phyloP scores from a whole-genome alignment of 345 rosid species.

The Linum trigynum region DNA sequence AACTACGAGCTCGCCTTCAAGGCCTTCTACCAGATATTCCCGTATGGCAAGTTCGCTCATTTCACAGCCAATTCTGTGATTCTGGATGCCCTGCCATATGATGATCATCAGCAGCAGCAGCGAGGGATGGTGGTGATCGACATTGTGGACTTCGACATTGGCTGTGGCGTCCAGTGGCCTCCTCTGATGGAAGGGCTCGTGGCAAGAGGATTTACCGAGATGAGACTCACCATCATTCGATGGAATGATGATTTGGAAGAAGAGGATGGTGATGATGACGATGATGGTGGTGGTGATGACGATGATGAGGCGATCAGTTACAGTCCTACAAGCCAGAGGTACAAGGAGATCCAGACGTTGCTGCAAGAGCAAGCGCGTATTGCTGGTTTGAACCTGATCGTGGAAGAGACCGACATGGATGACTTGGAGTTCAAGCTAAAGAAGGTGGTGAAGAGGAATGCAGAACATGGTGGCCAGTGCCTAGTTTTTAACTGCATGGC shows the following conservation, averaged over 20 bases:
- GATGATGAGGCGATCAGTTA: constrained; percentile 12
- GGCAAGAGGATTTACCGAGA: constrained; percentile 7
- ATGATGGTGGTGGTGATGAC: background rate
- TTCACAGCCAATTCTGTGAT: constrained; percentile 36
- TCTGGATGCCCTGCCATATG: constrained; percentile 25
- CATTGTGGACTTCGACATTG: constrained; percentile 32
- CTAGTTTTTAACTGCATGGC: constrained; percentile 36
- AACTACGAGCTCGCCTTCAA: constrained; percentile 25
- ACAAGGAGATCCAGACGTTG: constrained; percentile 13
- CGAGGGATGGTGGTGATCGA: constrained; percentile 6
- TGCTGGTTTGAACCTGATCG: constrained; percentile 23
- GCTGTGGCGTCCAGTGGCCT: constrained; percentile 38
- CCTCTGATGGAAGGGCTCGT: constrained; percentile 26
- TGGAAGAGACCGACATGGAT: constrained; percentile 24
- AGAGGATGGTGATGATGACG: background rate
- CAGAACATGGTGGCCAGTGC: constrained; percentile 16
- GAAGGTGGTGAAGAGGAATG: constrained; percentile 2
- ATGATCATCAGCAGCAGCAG: background rate
- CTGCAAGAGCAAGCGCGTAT: constrained; percentile 14
- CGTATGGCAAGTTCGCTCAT: constrained; percentile 36
- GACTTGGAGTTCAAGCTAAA: constrained; percentile 17
- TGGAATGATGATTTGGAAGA: constrained; percentile 8
- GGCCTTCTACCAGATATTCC: constrained; percentile 34
- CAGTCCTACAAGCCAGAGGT: constrained; percentile 8
- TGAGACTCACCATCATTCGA: constrained; percentile 22